Percentiles rank a stretch among this genome's conserved stretches.
Evolutionary conservation across 176 grass and related monocot genomes (phyloP).

Genomic region (Oryza meridionalis): DNA sequence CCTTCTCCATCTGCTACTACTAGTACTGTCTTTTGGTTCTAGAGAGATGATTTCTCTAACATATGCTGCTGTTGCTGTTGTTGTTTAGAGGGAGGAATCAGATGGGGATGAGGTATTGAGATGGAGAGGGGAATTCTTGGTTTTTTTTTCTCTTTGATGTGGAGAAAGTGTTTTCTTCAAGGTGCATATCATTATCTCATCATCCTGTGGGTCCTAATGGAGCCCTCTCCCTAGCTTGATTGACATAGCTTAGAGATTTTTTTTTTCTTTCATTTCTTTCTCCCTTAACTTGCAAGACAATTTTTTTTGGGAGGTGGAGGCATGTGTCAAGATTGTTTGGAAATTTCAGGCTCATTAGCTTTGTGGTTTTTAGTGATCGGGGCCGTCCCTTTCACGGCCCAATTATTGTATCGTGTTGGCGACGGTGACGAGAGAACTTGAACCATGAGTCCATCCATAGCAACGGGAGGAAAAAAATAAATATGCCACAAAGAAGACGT

Average conservation of each 20-base stretch:
- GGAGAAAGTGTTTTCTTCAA: not conserved
- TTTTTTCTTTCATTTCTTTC: not conserved
- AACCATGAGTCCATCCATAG: not conserved
- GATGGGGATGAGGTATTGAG: not conserved
- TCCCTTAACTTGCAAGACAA: slow-evolving; percentile 21
- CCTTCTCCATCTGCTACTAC: not conserved
- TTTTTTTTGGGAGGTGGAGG: not conserved
- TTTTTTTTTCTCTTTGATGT: not conserved
- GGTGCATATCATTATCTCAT: slow-evolving; percentile 58
- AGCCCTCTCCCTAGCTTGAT: not conserved
- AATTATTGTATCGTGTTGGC: not conserved
- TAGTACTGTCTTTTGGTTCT: not conserved
- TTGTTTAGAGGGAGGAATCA: not conserved
- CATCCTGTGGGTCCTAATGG: slow-evolving; percentile 9
- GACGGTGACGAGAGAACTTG: not conserved
- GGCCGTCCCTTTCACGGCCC: not conserved
- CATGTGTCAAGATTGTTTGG: not conserved
- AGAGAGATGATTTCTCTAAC: not conserved
- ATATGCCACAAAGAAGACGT: too few species aligned
- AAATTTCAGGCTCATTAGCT: not conserved
- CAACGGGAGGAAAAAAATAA: too few species aligned
- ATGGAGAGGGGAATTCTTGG: not conserved
- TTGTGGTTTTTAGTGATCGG: not conserved
- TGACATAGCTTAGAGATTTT: slow-evolving; percentile 8
- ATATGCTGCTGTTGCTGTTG: not conserved